Evolutionary conservation across 75 land plant species (phyloP).

Genomic region (Isoetes taiwanensis): DNA sequence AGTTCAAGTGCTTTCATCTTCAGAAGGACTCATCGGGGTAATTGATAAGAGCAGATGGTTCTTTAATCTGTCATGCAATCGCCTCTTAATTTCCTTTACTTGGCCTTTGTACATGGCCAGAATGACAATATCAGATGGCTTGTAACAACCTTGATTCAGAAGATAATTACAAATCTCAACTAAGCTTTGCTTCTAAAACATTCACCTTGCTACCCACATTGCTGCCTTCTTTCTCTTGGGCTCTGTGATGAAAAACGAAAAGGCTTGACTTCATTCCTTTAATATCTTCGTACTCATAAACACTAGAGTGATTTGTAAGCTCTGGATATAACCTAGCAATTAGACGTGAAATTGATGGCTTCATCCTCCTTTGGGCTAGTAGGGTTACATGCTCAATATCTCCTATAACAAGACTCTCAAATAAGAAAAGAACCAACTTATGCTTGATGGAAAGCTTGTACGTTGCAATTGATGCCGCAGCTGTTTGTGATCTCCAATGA

Average conservation of each 20-base stretch:
- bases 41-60: too few species aligned
- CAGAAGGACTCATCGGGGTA: too few species aligned
- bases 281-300: slow-evolving; percentile 1
- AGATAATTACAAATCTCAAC: slow-evolving; percentile 4
- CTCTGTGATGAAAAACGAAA: not conserved
- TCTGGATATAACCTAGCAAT: not conserved
- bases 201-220: not conserved
- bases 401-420: not conserved
- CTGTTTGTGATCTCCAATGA: not conserved
- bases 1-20: too few species aligned
- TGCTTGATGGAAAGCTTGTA: slow-evolving; percentile 5
- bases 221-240: not conserved
- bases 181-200: not conserved
- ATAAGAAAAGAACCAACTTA: not conserved
- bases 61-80: not conserved
- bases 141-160: slow-evolving; percentile 2
- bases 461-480: not conserved
- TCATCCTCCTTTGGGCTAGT: not conserved
- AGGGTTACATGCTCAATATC: not conserved
- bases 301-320: not conserved
- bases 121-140: not conserved
- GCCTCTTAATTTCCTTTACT: not conserved
- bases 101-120: slow-evolving; percentile 4
- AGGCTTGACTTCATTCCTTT: slow-evolving; percentile 3
- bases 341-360: not conserved